Evolutionary conservation across 306 rosid species (phyloP).

Genomic region (Casuarina cunninghamiana): DNA sequence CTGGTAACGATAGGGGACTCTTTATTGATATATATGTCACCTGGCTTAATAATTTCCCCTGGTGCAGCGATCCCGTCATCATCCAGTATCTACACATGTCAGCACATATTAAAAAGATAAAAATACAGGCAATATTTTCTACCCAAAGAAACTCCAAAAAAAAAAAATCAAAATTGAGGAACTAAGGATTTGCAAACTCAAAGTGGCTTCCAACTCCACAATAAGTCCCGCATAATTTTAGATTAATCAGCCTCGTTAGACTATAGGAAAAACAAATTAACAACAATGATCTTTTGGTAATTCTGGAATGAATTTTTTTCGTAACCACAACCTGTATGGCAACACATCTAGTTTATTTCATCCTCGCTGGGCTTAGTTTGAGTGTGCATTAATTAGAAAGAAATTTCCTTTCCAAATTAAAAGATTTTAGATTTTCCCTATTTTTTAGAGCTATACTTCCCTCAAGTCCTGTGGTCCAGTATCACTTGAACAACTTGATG

Average conservation of each 20-base stretch:
- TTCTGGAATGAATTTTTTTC: background rate
- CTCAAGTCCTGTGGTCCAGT: too few species aligned
- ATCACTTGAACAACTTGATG: background rate
- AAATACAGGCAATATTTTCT: background rate
- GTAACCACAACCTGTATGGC: background rate
- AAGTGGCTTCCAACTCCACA: too few species aligned
- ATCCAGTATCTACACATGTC: slow-evolving; percentile 61
- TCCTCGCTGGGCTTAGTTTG: background rate
- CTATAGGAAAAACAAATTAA: background rate
- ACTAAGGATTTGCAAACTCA: background rate
- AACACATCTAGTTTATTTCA: background rate
- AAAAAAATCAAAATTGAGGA: background rate
- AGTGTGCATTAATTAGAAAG: background rate
- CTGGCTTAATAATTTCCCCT: slow-evolving; percentile 72
- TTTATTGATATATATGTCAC: slow-evolving; percentile 67
- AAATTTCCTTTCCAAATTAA: background rate
- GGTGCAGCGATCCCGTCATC: slow-evolving; percentile 96
- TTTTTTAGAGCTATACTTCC: background rate
- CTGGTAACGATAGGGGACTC: slow-evolving; percentile 61
- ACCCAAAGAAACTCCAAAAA: slow-evolving; percentile 8
- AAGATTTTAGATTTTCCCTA: background rate
- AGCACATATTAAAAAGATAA: background rate
- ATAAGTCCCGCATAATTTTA: too few species aligned
- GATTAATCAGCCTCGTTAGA: too few species aligned
- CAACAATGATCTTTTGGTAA: background rate